Conservation (phyloP, 768 basidiomycete species). For the Fistulinella prunicolor region DNA sequence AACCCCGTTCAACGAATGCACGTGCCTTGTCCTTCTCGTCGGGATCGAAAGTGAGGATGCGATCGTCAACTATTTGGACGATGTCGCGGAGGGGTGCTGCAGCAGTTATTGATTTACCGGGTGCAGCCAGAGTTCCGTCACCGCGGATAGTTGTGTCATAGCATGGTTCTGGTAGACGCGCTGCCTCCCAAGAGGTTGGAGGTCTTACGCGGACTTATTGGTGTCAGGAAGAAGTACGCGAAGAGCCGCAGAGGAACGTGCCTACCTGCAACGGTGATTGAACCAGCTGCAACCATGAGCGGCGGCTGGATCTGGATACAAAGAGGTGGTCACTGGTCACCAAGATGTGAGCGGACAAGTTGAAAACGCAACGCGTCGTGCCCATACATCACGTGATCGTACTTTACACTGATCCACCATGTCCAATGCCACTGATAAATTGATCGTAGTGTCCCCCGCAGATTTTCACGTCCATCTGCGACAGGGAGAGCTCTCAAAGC, state of each 20-base stretch:
- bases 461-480: constrained; percentile 98
- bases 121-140: constrained; percentile 82
- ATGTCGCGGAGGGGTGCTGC: constrained; percentile 67
- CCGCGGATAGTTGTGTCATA: constrained; percentile 71
- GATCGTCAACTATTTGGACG: constrained; percentile 89
- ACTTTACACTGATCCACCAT: constrained; percentile 22
- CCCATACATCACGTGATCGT: constrained; percentile 29
- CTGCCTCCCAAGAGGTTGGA: constrained; percentile 79
- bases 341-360: constrained; percentile 10
- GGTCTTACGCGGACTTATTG: constrained; percentile 84
- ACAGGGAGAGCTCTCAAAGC: constrained; percentile 74
- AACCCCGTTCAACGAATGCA: constrained; percentile 82
- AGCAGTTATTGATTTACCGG: constrained; percentile 49
- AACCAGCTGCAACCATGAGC: constrained; percentile 78
- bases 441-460: constrained; percentile 53
- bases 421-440: constrained; percentile 17
- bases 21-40: constrained; percentile 81
- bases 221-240: constrained; percentile 7
- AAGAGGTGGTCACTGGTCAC: neutral
- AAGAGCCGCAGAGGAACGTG: neutral
- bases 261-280: constrained; percentile 82
- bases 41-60: constrained; percentile 94
- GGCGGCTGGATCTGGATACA: constrained; percentile 1
- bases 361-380: constrained; percentile 32
- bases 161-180: constrained; percentile 73